Evolutionary conservation across 2,329 filamentous ascomycete genomes (phyloP), one percentile per base, ranked within the genome.

Genomic region (Corynespora cassiicola): DNA sequence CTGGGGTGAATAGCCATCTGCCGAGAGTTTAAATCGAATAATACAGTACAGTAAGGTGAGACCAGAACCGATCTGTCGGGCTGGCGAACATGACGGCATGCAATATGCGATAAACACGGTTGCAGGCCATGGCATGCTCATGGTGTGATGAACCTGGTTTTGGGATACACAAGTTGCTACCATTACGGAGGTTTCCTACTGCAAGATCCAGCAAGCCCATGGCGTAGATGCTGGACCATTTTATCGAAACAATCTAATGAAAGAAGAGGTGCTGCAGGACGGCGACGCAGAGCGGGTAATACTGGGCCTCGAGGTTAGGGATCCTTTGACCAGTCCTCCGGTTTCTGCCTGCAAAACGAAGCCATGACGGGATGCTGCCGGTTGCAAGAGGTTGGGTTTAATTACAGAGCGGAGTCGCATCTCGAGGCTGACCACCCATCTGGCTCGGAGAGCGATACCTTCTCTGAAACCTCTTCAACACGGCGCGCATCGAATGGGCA

Each of bases 351-450:
- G n/a, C n/a, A n/a, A n/a, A n/a, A n/a, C n/a, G n/a, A n/a, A n/a
- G n/a, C n/a, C n/a, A n/a, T n/a, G n/a, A n/a, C n/a, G n/a, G n/a
- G n/a, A n/a, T n/a, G n/a, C n/a, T n/a, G n/a, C n/a, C n/a, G 30
- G 34, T 32, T 36, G 8, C 29, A 30, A 39, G 29, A 42, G 33
- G 45, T 43, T 32, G 35, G 33, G 36, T 14, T 49, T 49, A 49
- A 49, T 52, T 38, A 39, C 31, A 36, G 26, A 37, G 37, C 34
- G 39, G 49, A 47, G 46, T 36, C 24, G 44, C 45, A 39, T 44
- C 39, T 38, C 34, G 19, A 50, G 23, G 56, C 56, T 61, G 56
- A 61, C 59, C 56, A 62, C 53, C 51, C 39, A 31, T 38, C 19
- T 17, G 30, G 29, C 36, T 21, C 11, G 20, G 18, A 29, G 37